Percentiles rank a stretch among this genome's conserved stretches.
phyloP scores from a whole-genome alignment of 768 basidiomycete species.

The Trametes elegans region DNA sequence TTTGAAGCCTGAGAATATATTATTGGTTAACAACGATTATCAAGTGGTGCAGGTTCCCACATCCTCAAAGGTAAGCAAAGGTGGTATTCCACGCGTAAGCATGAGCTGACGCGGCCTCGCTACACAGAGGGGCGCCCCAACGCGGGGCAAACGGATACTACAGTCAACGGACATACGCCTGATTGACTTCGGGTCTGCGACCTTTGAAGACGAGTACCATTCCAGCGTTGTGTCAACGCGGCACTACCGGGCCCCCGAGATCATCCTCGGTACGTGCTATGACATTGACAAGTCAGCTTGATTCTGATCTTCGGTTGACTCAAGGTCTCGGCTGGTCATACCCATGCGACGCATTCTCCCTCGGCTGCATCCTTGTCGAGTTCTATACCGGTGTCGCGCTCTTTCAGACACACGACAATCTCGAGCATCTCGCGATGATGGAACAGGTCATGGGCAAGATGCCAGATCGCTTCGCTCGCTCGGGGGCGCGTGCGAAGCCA shows the following conservation, averaged over 20 bases:
- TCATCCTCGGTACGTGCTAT: constrained; percentile 75
- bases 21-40: constrained; percentile 85
- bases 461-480: constrained; percentile 80
- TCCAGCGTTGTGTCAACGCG: constrained; percentile 97
- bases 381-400: constrained; percentile 97
- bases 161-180: constrained; percentile 88
- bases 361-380: constrained; percentile 98
- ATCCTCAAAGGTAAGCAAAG: constrained; percentile 59
- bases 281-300: neutral
- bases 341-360: constrained; percentile 97
- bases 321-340: constrained; percentile 96
- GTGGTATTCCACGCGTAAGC: too few species aligned
- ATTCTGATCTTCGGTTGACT: neutral
- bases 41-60: constrained; percentile 56
- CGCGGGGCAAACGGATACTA: constrained; percentile 75
- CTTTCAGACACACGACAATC: constrained; percentile 99
- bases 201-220: constrained; percentile 97
- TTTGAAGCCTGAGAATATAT: constrained; percentile 98
- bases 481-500: constrained; percentile 75
- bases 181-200: constrained; percentile 98
- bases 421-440: constrained; percentile 99
- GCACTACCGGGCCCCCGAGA: constrained; percentile 98
- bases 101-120: constrained; percentile 13
- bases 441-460: constrained; percentile 99
- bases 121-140: constrained; percentile 57